These are phyloP conservation scores for Hordeum pubiflorum DNA, from an alignment of 202 grass and related monocot genomes.

Conservation along the genomic window DNA sequence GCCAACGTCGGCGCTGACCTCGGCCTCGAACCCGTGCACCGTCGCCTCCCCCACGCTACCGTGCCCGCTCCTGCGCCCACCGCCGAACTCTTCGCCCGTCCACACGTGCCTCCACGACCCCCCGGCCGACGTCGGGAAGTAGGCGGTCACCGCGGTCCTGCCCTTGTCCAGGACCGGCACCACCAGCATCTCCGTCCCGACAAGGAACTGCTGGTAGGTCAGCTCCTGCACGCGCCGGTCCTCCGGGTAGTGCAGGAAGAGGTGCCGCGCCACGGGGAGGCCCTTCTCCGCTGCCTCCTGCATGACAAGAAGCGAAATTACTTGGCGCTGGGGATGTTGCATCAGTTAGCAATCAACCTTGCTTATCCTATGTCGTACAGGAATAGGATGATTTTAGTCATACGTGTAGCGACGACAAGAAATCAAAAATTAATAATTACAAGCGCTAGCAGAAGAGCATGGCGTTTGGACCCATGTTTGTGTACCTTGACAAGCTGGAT, in stretches of 20 bases:
- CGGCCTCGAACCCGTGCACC: slow-evolving; percentile 40
- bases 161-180: slow-evolving; percentile 84
- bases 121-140: slow-evolving; percentile 49
- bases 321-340: no score
- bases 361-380: no score
- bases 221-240: slow-evolving; percentile 53
- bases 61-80: background rate
- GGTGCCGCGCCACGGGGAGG: slow-evolving; percentile 65
- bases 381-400: no score
- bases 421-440: background rate
- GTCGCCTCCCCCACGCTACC: background rate
- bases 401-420: no score
- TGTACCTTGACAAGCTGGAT: slow-evolving; percentile 51
- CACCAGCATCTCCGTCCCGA: slow-evolving; percentile 70
- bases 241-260: slow-evolving; percentile 76
- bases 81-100: slow-evolving; percentile 50
- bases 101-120: slow-evolving; percentile 64
- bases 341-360: no score
- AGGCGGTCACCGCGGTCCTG: slow-evolving; percentile 47
- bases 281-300: slow-evolving; percentile 52
- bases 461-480: background rate
- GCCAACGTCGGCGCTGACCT: slow-evolving; percentile 42
- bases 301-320: no score
- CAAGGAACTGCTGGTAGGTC: slow-evolving; percentile 74
- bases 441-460: background rate